These are phyloP conservation scores for Teunomyces tritomae DNA, from an alignment of 805 yeast species.

Conservation along the genomic window DNA sequence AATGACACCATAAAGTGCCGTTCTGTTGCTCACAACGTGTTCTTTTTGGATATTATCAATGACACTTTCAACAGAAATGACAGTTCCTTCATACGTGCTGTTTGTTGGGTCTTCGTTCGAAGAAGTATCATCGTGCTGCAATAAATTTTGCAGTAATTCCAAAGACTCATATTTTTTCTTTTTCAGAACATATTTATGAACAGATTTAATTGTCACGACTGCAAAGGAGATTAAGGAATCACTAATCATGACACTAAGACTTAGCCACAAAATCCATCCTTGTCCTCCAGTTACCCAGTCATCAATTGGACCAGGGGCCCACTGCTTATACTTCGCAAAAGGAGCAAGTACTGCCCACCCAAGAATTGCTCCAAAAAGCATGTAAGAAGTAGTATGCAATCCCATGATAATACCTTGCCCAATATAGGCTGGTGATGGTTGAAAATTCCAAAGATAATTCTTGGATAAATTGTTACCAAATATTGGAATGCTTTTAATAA, in stretches of 20 bases:
- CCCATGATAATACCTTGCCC: slow-evolving; percentile 99
- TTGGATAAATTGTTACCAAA: slow-evolving; percentile 66
- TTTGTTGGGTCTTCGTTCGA: slow-evolving; percentile 7
- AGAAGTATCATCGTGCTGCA: slow-evolving; percentile 8
- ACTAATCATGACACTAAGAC: slow-evolving; percentile 89
- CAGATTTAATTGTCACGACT: slow-evolving; percentile 53
- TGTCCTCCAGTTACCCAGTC: slow-evolving; percentile 95
- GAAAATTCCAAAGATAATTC: slow-evolving; percentile 78
- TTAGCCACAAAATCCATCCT: slow-evolving; percentile 96
- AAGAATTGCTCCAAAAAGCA: slow-evolving; percentile 83
- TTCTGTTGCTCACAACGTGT: slow-evolving; percentile 48
- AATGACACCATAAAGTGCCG: slow-evolving; percentile 59
- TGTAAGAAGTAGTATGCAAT: slow-evolving; percentile 80
- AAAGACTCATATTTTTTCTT: neutral
- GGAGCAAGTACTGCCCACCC: slow-evolving; percentile 97
- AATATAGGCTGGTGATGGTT: slow-evolving; percentile 95
- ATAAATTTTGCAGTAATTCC: slow-evolving; percentile 2
- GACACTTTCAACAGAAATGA: slow-evolving; percentile 12
- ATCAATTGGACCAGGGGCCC: slow-evolving; percentile 89
- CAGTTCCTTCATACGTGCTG: slow-evolving; percentile 29
- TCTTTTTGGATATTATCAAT: slow-evolving; percentile 31
- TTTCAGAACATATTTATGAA: slow-evolving; percentile 12
- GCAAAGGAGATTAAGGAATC: slow-evolving; percentile 82
- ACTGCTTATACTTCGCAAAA: slow-evolving; percentile 59
- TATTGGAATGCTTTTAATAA: slow-evolving; percentile 64